Base-by-base conservation (phyloP, 768 basidiomycete species). In the Panaeolus cyanescens region DNA sequence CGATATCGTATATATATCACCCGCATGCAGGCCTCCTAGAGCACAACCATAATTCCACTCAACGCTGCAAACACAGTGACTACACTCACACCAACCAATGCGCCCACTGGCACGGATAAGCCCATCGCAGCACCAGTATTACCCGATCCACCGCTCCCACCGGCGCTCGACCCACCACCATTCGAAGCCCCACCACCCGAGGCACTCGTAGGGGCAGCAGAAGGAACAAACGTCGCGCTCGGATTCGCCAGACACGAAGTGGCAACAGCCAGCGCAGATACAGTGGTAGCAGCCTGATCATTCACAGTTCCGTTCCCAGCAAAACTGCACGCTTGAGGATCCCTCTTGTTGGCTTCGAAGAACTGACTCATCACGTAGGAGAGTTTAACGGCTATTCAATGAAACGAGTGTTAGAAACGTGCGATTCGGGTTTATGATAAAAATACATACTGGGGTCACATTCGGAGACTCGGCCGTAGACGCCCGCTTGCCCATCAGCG, bases 261-360 rank as follows among this genome's bases (percentile, higher is more conserved):
- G 30, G 83, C 88, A 36, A 83, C 88, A 34, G 85, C 75, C 59
- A 85, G 83, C 25, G 80, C 79, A 9, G 80, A 74, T 13, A 75
- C 75, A 54, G 72, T 69, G 8, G 88, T 70, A 30, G 89, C 81
- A 13, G 85, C 84, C 2, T 69, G 68, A 15, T 77, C 20, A 68
- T 92, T 91, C 62, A 93, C 79, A 15, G 91, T 92, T 3, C 87
- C 95, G 70, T 96, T 96, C 7, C 95, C 94, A 55, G 75, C 74
- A 70, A 96, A 96, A 76, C 82, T 84, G 75, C 94, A 96, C 5
- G 91, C 80, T 55, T 82, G 77, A 25, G 79, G 69, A 59, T 87
- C 75, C 61, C 84, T 82, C 71, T 83, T 83, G 59, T 83, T 83
- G 30, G 78, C 70, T 69, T 90, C 85, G 70, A 88, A 95, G 72